A percentile compares a stretch with the other conserved stretches of the same genome.
phyloP scores from a whole-genome alignment of 1,284 basidiomycete species.

The Mixia osmundae region DNA sequence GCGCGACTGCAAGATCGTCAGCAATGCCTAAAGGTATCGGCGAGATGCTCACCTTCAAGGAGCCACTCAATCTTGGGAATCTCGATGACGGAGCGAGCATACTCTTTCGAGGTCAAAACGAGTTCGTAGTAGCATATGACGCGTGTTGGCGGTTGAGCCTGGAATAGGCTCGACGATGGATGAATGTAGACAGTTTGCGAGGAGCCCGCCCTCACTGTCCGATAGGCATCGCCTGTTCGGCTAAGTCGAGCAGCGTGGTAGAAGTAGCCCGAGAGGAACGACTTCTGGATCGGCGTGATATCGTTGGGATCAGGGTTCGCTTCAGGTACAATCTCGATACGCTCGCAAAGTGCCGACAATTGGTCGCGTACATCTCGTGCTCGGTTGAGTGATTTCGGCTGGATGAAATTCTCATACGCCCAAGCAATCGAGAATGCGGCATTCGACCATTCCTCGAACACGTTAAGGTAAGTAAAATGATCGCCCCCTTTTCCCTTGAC shows the following conservation, averaged over 20 bases:
- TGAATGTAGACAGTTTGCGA: conserved; percentile 80
- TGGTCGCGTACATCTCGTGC: conserved; percentile 91
- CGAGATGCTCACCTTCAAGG: neutral
- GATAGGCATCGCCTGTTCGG: conserved; percentile 19
- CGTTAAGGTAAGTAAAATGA: conserved; percentile 87
- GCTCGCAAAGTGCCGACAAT: conserved; percentile 77
- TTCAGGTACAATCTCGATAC: conserved; percentile 77
- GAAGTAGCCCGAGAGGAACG: conserved; percentile 67
- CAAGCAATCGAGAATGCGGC: conserved; percentile 69
- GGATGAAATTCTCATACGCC: conserved; percentile 69
- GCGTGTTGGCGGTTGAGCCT: conserved; percentile 76
- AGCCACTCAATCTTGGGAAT: conserved; percentile 47
- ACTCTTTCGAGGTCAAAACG: conserved; percentile 33
- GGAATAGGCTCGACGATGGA: conserved; percentile 82
- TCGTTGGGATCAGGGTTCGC: conserved; percentile 63
- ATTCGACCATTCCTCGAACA: conserved; percentile 70
- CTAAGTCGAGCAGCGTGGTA: conserved; percentile 19
- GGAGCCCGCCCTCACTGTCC: conserved; percentile 15
- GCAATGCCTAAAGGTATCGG: neutral
- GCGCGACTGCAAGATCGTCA: conserved; percentile 3
- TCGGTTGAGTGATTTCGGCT: conserved; percentile 81
- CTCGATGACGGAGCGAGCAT: conserved; percentile 74
- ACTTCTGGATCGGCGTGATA: conserved; percentile 78
- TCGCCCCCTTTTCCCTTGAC: conserved; percentile 72
- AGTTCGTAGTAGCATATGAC: conserved; percentile 86